Base-by-base conservation (phyloP, 192 early-diverging fungal species). In the Rhizophagus prolifer region DNA sequence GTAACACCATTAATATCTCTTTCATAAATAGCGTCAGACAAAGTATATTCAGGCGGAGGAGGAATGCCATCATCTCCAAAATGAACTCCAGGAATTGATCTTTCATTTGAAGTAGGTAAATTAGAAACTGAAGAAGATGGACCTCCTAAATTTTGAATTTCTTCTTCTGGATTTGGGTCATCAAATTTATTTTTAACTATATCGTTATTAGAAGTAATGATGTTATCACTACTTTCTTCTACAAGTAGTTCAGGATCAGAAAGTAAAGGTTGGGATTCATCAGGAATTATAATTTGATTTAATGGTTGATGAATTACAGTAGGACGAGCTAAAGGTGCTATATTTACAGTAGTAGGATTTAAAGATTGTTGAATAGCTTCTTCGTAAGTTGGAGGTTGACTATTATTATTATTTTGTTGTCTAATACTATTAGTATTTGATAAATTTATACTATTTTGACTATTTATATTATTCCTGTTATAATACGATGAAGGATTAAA, bases 1-100 rank as follows among this genome's bases (percentile, higher is more conserved):
- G 34, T 36, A 30, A 66, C 26, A 0, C 64, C 64, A 14, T 66
- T 26, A 12, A 19, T 31, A 30, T 28, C 16, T 30, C 28, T 66
- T 26, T 66, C 12, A 21, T 66, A 66, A 31, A 14, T 66, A 7
- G 64, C 64, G 12, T 66, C 64, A 28, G 64, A 66, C 19, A 66
- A 26, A 66, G 28, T 13, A 66, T 66, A 66, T 26, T 28, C 64
- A 19, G 64, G 64, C 3, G 64, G 64, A 8, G 64, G 14, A 28
- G 64, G 34, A 25, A 66, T 34, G 8, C 21, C 64, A 36, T 66
- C 26, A 54, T 54, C 21, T n/a, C 16, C 25, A 19, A 3, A 26
- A 12, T 26, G 16, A 54, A 54, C 16, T 54, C 16, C 50, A 21
- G 50, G 19, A 54, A 54, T 54, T 54, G 50, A 54, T 54, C 50